phyloP scores from a whole-genome alignment of 768 basidiomycete species.

The Tylopilus felleus region DNA sequence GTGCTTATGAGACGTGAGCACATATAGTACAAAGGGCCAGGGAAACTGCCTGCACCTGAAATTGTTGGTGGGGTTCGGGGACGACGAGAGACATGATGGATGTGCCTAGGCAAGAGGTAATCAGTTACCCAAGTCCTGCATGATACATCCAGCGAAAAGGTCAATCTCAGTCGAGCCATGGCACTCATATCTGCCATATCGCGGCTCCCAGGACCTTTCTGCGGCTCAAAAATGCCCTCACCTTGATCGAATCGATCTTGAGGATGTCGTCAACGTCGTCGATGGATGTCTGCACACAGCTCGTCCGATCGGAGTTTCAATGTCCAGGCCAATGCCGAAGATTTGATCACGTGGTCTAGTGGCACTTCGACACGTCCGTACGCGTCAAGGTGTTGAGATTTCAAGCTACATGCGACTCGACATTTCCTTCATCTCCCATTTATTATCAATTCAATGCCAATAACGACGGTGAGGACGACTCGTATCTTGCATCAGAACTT shows the following conservation, averaged over 20 bases:
- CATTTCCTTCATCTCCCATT: not conserved
- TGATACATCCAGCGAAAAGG: conserved; percentile 21
- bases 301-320: conserved; percentile 24
- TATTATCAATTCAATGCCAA: conserved; percentile 23
- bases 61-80: conserved; percentile 92
- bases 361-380: conserved; percentile 18
- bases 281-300: not conserved
- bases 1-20: conserved; percentile 55
- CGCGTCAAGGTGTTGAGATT: conserved; percentile 18
- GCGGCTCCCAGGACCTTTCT: not conserved
- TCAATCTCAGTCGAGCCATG: not conserved
- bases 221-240: conserved; percentile 16
- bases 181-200: not conserved
- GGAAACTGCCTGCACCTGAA: conserved; percentile 59
- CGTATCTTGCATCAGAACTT: not conserved
- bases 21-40: not conserved
- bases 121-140: conserved; percentile 16
- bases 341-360: conserved; percentile 24
- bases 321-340: conserved; percentile 19
- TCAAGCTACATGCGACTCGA: conserved; percentile 15
- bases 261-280: conserved; percentile 17
- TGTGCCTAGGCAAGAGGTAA: conserved; percentile 3
- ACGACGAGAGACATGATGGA: conserved; percentile 90
- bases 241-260: conserved; percentile 24
- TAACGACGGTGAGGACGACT: conserved; percentile 22